Evolutionary conservation across 2,329 filamentous ascomycete species (phyloP), one percentile per base, ranked within the genome.

Genomic region (Decorospora gaudefroyi): DNA sequence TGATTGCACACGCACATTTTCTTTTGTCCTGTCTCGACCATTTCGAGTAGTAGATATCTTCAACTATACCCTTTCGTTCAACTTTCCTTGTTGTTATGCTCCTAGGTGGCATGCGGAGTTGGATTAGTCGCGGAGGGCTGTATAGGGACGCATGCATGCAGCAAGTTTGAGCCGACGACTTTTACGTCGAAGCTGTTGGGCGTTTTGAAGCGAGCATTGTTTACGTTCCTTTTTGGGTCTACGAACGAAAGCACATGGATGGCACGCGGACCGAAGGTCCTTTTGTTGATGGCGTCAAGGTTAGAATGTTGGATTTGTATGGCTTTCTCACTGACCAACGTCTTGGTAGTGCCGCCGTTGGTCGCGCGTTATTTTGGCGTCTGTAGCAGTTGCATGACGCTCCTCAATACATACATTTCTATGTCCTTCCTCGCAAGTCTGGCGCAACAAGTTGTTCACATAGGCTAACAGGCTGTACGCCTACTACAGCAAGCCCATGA

Each of bases 41-140:
- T 44, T 46, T 50, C 49, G 26, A 39, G 31, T 44, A 42, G n/a
- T n/a, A n/a, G n/a, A n/a, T n/a, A n/a, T 26, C 22, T 49, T 48
- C 49, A 48, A 58, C 39, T 59, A 61, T 59, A 61, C 56, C 59
- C 60, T 50, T 42, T 59, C 52, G 52, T 30, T 30, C 28, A 30
- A 15, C 28, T 30, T 30, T 18, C 28, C 28, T 30, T 30, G 13
- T 16, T 15, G 10, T 6, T 23, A 23, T 23, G 6, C 6, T 10
- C 21, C 21, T 10, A 23, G 10, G 21, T 6, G 21, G 21, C 21
- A 23, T 10, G 21, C 21, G 21, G 21, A 23, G 6, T 6, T 23
- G 21, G 21, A 23, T 10, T 6, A 10, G 10, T 23, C 6, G 21
- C 10, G 21, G n/a, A 28, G 25, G n/a, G 35, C 18, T 38, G 35